Base-by-base conservation (phyloP, 1,284 basidiomycete species). In the Cryptococcus hybrid region DNA sequence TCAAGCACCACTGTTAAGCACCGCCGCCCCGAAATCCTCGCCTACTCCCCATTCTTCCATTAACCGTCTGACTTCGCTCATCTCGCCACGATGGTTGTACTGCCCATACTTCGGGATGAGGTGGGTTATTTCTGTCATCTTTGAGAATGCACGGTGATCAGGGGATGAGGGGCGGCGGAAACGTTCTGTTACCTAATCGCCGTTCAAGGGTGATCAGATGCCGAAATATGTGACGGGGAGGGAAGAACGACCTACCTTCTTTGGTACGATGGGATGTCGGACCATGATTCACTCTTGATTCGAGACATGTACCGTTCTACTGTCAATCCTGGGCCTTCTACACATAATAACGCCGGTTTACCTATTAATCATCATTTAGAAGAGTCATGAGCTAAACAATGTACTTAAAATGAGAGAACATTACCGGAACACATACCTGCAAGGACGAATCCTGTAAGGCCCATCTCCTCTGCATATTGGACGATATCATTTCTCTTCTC, bases 231-330 rank as follows among this genome's bases (percentile, higher is more conserved):
- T 30, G 13, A 37, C 9, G 6, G 15, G 13, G 24, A 18, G 3
- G 47, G n/a, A 44, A 42, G 24, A n/a, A n/a, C 13, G 18, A 62
- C 69, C 50, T 44, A 74, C 76, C 66, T 78, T 78, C 59, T 78
- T 58, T 81, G 80, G 51, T 74, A 78, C 1, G 75, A 71, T 0
- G 80, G 80, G 9, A 81, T 77, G 54, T 81, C 80, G 7, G 69
- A 65, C 80, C 80, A 81, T 35, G 75, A 77, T 51, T 76, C 75
- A 15, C 67, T 67, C 60, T 80, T 80, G 62, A 81, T 79, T n/a
- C 73, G 71, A 7, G 62, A 60, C 76, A 80, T 77, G 67, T 78
- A 80, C 1, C 61, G 47, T 38, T 79, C 78, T 0, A 79, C 66
- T 7, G 67, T 64, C 42, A 51, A 53, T 1, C 69, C 69, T 0